Base-by-base conservation (phyloP, 148 eudicot genomes). In the Pharnaceum exiguum region DNA sequence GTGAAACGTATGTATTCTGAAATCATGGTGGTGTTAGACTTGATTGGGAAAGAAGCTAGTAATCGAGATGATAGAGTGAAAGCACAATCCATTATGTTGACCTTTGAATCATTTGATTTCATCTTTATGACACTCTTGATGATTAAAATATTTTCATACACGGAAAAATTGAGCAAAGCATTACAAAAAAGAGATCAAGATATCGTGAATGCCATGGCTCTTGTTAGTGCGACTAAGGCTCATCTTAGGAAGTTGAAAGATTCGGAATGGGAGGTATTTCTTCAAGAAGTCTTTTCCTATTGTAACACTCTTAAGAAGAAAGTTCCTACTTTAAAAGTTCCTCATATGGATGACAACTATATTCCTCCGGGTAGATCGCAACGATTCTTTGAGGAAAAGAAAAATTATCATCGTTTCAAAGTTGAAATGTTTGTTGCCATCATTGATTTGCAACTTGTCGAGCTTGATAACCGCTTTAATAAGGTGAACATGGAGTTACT, bases 21-120 rank as follows among this genome's bases (percentile, higher is more conserved):
- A 10, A 16, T 28, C 2, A 36, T 65, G 55, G 68, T 49, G 10
- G 71, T 75, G 13, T 53, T 74, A 63, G 67, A 59, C 1, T 10
- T 15, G 2, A 58, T 73, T 43, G 48, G 18, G 1, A 35, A 46
- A 0, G 66, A 70, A 1, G 68, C 38, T 12, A 12, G 8, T 35
- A 12, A 35, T 35, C n/a, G n/a, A n/a, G 23, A 2, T 2, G 39
- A 31, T 7, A n/a, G 1, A 0, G 40, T 18, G 1, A 31, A 52
- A 52, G 40, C 26, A 17, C 25, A 52, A 22, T 0, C 10, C 0
- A 22, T 54, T 22, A 4, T 54, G 28, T 9, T 4, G 1, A 1
- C 15, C 2, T 33, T 35, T 3, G 17, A 54, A 23, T 54, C 42
- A 22, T 35, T 21, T 54, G 44, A 54, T 2, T 54, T 12, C 11